Evolutionary conservation across 139 green algal genomes (phyloP), one percentile per base, ranked within the genome.

Genomic region (Haematococcus lacustris): DNA sequence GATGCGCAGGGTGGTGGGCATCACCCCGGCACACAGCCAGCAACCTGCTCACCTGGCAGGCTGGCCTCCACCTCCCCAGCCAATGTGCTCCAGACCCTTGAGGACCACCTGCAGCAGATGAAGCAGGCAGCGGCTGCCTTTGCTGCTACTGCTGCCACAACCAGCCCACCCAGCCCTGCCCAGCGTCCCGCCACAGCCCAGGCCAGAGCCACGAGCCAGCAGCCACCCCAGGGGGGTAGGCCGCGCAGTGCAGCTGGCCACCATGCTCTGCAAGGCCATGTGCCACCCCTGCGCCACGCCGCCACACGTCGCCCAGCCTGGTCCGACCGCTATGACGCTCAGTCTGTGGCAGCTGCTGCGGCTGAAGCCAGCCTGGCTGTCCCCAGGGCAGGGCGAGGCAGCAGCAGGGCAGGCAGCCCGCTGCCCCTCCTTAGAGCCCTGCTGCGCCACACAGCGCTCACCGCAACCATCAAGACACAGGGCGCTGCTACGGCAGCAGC

Each of bases 381-480:
- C 26, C 32, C 26, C 26, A 25, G 9, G 32, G 26, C 53, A 37
- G 26, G 4, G 53, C 17, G 13, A 57, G 13, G 13, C 47, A 57
- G 53, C 17, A 37, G 53, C 53, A 25, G 4, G 33, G 32, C 4
- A 28, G 33, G 53, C 26, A 37, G 17, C 53, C 53, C n/a, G n/a
- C n/a, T n/a, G 21, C 63, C 63, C 3, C 34, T 69, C 37, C 63
- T 69, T 35, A 35, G 63, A 4, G 63, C 63, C 9, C 63, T 69
- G 34, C 63, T 69, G 21, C 35, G 38, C 32, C 63, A 69, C 34
- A 69, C 30, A 17, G 63, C 63, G 32, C 63, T 69, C 13, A 51
- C 63, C 33, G 63, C 63, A 37, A 37, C 63, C 33, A 3, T 63
- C 17, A 63, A 63, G 53, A 40, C 34, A 50, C 1, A 39, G 21